phyloP scores from a whole-genome alignment of 306 rosid species.

The Pterocarpus macrocarpus region DNA sequence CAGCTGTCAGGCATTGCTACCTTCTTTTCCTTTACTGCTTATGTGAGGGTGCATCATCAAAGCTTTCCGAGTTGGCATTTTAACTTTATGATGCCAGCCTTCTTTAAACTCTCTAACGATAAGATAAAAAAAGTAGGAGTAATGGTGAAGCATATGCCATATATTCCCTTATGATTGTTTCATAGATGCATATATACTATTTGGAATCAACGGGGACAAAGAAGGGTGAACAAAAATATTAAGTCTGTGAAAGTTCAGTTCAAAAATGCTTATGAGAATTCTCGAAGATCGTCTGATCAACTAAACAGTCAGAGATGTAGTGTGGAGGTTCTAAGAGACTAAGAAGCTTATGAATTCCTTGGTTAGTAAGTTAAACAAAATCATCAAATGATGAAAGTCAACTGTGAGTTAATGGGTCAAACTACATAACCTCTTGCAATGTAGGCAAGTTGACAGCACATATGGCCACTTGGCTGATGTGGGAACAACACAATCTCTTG shows the following conservation, averaged over 20 bases:
- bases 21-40: not conserved
- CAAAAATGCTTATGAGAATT: not conserved
- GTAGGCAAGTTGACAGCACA: not conserved
- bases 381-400: not conserved
- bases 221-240: not conserved
- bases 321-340: too few relatives aligned
- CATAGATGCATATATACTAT: not conserved
- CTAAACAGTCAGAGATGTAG: too few relatives aligned
- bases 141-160: not conserved
- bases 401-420: not conserved
- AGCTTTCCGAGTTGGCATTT: slow-evolving; percentile 17
- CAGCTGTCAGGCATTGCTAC: not conserved
- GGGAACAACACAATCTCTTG: too few relatives aligned
- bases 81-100: slow-evolving; percentile 36
- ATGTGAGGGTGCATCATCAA: slow-evolving; percentile 41
- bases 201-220: not conserved
- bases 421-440: not conserved
- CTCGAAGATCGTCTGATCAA: not conserved
- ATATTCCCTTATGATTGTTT: not conserved
- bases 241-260: slow-evolving; percentile 1
- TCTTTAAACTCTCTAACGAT: slow-evolving; percentile 32
- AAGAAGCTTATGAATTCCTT: too few relatives aligned
- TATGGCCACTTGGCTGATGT: not conserved
- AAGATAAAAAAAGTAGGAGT: not conserved
- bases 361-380: too few relatives aligned